Percentiles rank a stretch among this genome's conserved stretches.
Evolutionary conservation across 1,284 basidiomycete genomes (phyloP).

Genomic region (Cerrena zonata): DNA sequence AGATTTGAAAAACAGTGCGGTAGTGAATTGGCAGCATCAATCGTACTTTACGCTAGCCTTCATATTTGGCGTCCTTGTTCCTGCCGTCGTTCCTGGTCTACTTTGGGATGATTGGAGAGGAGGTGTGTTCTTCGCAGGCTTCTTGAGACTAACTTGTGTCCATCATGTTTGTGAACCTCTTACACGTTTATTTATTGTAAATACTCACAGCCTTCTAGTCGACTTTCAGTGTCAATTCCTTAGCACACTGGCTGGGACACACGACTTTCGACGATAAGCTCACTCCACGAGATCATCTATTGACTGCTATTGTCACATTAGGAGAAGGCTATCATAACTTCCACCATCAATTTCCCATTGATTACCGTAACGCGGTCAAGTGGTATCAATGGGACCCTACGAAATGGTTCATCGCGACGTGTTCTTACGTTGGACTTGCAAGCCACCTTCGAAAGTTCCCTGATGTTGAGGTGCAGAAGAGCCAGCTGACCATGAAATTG

Average conservation of each 20-base stretch:
- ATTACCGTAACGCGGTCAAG: constrained; percentile 68
- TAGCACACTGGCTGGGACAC: constrained; percentile 83
- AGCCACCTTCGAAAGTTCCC: constrained; percentile 78
- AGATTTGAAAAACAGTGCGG: constrained; percentile 67
- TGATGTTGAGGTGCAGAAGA: constrained; percentile 79
- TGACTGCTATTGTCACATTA: constrained; percentile 82
- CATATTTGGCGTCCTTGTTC: constrained; percentile 65
- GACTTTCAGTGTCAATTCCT: constrained; percentile 88
- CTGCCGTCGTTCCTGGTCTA: constrained; percentile 69
- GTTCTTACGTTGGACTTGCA: constrained; percentile 62
- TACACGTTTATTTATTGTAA: not conserved
- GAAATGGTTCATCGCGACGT: constrained; percentile 80
- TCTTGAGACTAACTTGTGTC: constrained; percentile 56
- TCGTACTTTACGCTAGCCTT: constrained; percentile 47
- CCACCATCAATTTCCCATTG: constrained; percentile 82
- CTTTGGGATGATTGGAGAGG: constrained; percentile 80
- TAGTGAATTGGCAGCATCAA: constrained; percentile 80
- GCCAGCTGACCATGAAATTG: constrained; percentile 79
- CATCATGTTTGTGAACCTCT: constrained; percentile 59
- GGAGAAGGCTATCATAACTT: constrained; percentile 88
- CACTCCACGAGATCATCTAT: constrained; percentile 75
- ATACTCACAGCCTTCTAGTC: constrained; percentile 41
- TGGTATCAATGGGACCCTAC: constrained; percentile 67
- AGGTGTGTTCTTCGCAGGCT: constrained; percentile 77
- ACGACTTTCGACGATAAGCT: constrained; percentile 84